Percentiles rank a stretch among this genome's conserved stretches.
Conservation (phyloP, 352 stramenopile genomes). For the Pythium coloratum region DNA sequence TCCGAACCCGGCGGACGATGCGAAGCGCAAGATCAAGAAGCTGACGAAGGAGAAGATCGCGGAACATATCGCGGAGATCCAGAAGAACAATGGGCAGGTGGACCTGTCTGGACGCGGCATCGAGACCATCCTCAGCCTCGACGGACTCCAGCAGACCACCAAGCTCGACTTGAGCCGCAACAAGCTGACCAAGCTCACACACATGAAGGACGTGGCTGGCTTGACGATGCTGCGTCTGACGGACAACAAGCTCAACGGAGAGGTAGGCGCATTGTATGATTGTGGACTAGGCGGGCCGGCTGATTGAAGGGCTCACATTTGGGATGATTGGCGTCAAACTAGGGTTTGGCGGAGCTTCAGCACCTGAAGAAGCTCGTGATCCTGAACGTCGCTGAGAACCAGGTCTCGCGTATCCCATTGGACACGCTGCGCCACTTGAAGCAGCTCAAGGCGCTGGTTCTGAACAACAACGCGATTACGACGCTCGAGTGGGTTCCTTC, state of each 20-base stretch:
- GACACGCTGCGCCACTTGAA: constrained; percentile 70
- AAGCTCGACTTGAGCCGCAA: constrained; percentile 86
- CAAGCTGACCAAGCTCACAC: constrained; percentile 79
- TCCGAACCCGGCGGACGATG: constrained; percentile 20
- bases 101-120: constrained; percentile 74
- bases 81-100: constrained; percentile 48
- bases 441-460: constrained; percentile 75
- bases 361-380: constrained; percentile 82
- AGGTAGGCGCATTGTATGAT: constrained; percentile 28
- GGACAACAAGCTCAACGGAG: constrained; percentile 74
- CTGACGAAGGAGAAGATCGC: constrained; percentile 78
- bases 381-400: constrained; percentile 75
- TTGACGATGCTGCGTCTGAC: constrained; percentile 83
- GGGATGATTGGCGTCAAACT: background rate
- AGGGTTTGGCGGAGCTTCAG: constrained; percentile 66
- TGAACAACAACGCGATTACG: constrained; percentile 86
- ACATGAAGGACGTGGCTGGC: constrained; percentile 56
- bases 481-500: constrained; percentile 83
- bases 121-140: constrained; percentile 75
- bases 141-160: constrained; percentile 54
- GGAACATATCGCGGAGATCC: constrained; percentile 49
- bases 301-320: background rate
- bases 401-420: constrained; percentile 65
- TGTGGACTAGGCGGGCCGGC: background rate
- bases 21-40: constrained; percentile 87